Evolutionary conservation across 192 early-diverging fungal species (phyloP).

Genomic region (Glomus cerebriforme): DNA sequence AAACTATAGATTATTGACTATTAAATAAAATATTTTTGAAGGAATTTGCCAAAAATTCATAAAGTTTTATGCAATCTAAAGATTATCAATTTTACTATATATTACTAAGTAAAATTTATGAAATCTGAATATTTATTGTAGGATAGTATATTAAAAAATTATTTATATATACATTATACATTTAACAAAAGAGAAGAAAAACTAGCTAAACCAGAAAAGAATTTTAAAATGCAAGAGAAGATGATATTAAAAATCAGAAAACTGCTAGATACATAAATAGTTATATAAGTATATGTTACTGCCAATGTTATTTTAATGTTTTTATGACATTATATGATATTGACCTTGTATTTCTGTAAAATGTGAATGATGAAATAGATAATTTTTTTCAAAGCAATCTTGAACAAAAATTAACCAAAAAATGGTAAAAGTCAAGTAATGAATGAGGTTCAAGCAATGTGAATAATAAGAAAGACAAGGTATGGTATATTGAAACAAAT

Average conservation of each 20-base stretch:
- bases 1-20: too few relatives aligned
- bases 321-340: not conserved
- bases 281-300: conserved; percentile 7
- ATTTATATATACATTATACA: too few relatives aligned
- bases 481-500: conserved; percentile 12
- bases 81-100: too few relatives aligned
- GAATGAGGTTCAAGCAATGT: too few relatives aligned
- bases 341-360: not conserved
- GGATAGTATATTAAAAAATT: too few relatives aligned
- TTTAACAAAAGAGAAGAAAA: conserved; percentile 21
- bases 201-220: not conserved
- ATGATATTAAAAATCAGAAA: conserved; percentile 26
- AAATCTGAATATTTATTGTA: too few relatives aligned
- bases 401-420: too few relatives aligned
- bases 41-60: too few relatives aligned
- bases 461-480: not conserved
- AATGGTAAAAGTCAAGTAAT: too few relatives aligned
- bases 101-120: too few relatives aligned
- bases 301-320: not conserved
- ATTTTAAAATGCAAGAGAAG: conserved; percentile 1
- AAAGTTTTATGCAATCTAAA: too few relatives aligned
- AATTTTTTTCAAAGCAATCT: not conserved
- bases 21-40: conserved; percentile 14
- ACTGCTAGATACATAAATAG: conserved; percentile 5
- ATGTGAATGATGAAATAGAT: not conserved